Evolutionary conservation across 202 grass and related monocot species (phyloP).

Genomic region (Dendrocalamus latiflorus): DNA sequence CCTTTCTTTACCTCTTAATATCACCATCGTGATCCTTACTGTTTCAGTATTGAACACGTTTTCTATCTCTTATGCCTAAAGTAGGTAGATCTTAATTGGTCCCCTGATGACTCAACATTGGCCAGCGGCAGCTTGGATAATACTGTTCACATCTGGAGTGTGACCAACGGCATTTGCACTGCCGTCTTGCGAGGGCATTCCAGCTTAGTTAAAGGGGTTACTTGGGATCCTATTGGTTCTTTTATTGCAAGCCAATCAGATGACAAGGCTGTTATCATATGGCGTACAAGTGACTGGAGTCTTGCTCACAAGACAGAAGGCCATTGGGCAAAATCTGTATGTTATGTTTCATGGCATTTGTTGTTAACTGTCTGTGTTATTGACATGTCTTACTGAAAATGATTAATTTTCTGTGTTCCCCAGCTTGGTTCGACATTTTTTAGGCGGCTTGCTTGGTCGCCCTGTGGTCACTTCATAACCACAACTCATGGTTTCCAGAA

Average conservation of each 20-base stretch:
- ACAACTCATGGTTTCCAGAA: slow-evolving; percentile 99
- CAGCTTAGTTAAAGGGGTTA: slow-evolving; percentile 94
- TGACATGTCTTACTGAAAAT: slow-evolving; percentile 17
- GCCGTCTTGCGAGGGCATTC: slow-evolving; percentile 91
- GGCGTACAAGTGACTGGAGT: slow-evolving; percentile 97
- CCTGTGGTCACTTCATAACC: slow-evolving; percentile 97
- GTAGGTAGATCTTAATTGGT: slow-evolving; percentile 99
- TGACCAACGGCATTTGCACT: slow-evolving; percentile 85
- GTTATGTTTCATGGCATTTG: slow-evolving; percentile 29
- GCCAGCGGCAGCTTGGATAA: slow-evolving; percentile 94
- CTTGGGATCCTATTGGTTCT: slow-evolving; percentile 99
- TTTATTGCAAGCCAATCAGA: slow-evolving; percentile 97
- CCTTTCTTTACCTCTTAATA: slow-evolving; percentile 8
- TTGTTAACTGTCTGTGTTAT: slow-evolving; percentile 15
- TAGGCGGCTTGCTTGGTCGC: slow-evolving; percentile 88
- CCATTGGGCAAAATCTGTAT: slow-evolving; percentile 96
- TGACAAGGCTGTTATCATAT: slow-evolving; percentile 94
- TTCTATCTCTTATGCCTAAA: slow-evolving; percentile 42
- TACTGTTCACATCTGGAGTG: slow-evolving; percentile 93
- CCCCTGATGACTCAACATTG: slow-evolving; percentile 83
- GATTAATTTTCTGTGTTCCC: slow-evolving; percentile 18
- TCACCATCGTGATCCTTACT: background rate
- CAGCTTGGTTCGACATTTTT: slow-evolving; percentile 99
- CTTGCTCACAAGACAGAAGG: slow-evolving; percentile 91
- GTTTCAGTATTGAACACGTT: slow-evolving; percentile 16